A percentile compares a stretch with the other conserved stretches of the same genome.
Evolutionary conservation across 2,329 filamentous ascomycete species (phyloP).

Genomic region (Beauveria caledonica): DNA sequence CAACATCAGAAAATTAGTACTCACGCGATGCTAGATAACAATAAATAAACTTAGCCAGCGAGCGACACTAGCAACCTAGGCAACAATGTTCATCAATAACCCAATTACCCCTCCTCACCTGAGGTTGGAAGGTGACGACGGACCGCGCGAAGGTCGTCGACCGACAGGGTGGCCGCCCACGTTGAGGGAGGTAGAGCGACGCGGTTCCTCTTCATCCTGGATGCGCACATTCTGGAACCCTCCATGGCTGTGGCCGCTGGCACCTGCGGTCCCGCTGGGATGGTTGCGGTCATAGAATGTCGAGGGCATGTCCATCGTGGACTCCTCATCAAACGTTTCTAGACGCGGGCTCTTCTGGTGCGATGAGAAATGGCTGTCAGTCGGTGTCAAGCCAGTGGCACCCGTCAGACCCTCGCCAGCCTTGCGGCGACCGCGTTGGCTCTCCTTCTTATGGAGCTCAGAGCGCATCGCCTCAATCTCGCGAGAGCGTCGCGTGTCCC

Average conservation of each 20-base stretch:
- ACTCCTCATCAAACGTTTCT: constrained; percentile 36
- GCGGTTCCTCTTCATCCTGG: constrained; percentile 5
- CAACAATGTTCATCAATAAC: neutral
- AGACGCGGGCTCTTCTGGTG: constrained; percentile 24
- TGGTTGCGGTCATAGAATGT: constrained; percentile 8
- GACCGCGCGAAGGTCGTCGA: constrained; percentile 1
- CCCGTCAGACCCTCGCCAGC: constrained; percentile 37
- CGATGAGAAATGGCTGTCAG: constrained; percentile 19
- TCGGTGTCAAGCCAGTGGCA: constrained; percentile 22
- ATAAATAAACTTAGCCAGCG: neutral
- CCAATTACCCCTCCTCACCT: neutral
- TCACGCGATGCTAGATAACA: neutral
- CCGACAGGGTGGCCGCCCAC: neutral
- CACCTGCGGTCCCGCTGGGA: neutral
- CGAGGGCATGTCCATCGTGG: constrained; percentile 26
- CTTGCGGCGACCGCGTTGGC: constrained; percentile 40
- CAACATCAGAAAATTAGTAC: neutral
- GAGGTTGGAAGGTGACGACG: neutral
- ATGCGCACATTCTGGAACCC: constrained; percentile 7
- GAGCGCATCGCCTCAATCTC: constrained; percentile 32
- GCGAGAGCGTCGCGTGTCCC: constrained; percentile 26
- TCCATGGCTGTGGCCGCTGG: neutral
- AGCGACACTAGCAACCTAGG: neutral
- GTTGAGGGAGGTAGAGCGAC: neutral
- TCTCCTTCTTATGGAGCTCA: constrained; percentile 32